Base-by-base conservation (phyloP, 2,329 filamentous ascomycete species). In the Fusarium piperis region DNA sequence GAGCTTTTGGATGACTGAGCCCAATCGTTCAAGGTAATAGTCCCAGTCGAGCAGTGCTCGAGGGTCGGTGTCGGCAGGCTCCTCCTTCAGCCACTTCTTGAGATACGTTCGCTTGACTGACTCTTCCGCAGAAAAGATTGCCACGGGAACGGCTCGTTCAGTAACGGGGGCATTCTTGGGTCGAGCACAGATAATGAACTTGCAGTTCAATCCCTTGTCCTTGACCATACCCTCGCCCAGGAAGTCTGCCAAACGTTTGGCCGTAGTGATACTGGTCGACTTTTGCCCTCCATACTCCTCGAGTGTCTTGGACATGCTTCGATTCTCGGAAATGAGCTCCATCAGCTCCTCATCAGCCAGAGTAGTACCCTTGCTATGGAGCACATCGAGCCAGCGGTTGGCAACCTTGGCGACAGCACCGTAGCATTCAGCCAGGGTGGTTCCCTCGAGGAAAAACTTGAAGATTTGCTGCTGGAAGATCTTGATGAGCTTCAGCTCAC, bases 401-500 rank as follows among this genome's bases (percentile, higher is more conserved):
- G 96, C 95, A 23, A 99, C 94, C 78, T 94, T 97, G 60, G 97
- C 95, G 3, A 99, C 97, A 3, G 95, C 92, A 15, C 83, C 89
- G 78, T 99, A 99, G 18, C 94, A 98, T 79, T 98, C 95, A 3
- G 91, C 86, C 51, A 99, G 86, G 0, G 94, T 97, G 5, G 89
- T 88, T 8, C 96, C 96, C 78, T 99, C 95, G 7, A 99, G 85
- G 84, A 99, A 99, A 83, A 99, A 98, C 79, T 97, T 98, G 91
- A 99, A 99, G 73, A 99, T 97, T 78, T 99, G 96, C 67, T 96
- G 94, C 81, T 99, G 96, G 81, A 99, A 99, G 79, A 98, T 99
- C 83, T 99, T 99, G 88, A 99, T 99, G 75, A 99, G 91, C 84
- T 99, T 99, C 75, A 99, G 85, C 83, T 99, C 96, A 86, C 96